Conservation (phyloP, 352 stramenopile species). For the Phytopythium aichiense region DNA sequence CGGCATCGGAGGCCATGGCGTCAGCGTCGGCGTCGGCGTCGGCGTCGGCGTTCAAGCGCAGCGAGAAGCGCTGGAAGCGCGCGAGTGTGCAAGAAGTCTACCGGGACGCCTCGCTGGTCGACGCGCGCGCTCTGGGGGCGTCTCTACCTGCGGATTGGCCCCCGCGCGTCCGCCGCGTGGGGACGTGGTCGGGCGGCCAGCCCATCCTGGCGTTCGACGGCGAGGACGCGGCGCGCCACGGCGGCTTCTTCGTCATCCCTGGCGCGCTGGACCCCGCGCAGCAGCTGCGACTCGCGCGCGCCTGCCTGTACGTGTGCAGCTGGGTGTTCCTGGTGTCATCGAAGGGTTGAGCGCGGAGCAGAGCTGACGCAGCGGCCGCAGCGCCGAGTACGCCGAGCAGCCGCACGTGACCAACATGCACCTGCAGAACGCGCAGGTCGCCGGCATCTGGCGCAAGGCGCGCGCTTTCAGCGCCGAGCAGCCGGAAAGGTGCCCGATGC, state of each 20-base stretch:
- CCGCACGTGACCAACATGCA: slow-evolving; percentile 82
- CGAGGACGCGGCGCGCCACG: slow-evolving; percentile 33
- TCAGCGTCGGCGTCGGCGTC: slow-evolving; percentile 10
- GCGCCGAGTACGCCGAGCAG: slow-evolving; percentile 61
- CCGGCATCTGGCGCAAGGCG: slow-evolving; percentile 50
- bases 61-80: slow-evolving; percentile 75
- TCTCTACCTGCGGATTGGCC: slow-evolving; percentile 14
- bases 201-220: slow-evolving; percentile 50
- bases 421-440: slow-evolving; percentile 45
- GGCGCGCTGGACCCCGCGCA: slow-evolving; percentile 39
- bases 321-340: neutral
- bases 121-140: slow-evolving; percentile 26
- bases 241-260: slow-evolving; percentile 67
- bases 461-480: slow-evolving; percentile 28
- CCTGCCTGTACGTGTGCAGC: slow-evolving; percentile 45
- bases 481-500: slow-evolving; percentile 28
- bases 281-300: slow-evolving; percentile 49
- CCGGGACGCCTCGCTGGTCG: slow-evolving; percentile 31
- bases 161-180: slow-evolving; percentile 24
- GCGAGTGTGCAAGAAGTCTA: slow-evolving; percentile 20
- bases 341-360: neutral
- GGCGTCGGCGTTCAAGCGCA: slow-evolving; percentile 53
- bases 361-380: slow-evolving; percentile 7
- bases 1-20: neutral
- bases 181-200: slow-evolving; percentile 32